These are phyloP conservation scores for Vaccinium macrocarpon DNA, from an alignment of 148 eudicot genomes.

Conservation along the genomic window DNA sequence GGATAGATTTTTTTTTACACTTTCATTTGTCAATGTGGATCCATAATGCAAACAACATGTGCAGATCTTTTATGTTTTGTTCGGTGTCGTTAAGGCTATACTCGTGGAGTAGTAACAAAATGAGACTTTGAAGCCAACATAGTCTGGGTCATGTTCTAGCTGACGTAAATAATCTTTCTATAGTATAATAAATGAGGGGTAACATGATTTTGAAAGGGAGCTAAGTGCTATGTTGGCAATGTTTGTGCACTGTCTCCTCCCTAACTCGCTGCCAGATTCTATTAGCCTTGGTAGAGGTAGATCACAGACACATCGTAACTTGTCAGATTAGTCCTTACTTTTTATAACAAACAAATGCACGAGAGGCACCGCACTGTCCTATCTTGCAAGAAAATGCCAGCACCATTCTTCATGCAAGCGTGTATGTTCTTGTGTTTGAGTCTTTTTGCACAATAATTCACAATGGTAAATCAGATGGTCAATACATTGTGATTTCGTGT, in stretches of 20 bases:
- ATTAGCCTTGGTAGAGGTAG: not conserved
- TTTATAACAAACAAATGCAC: not conserved
- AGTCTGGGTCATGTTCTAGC: not conserved
- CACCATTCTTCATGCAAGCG: not conserved
- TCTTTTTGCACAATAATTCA: not conserved
- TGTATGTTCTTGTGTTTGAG: not conserved
- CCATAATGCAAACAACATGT: not conserved
- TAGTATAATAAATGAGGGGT: not conserved
- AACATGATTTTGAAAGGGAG: not conserved
- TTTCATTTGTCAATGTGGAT: not conserved
- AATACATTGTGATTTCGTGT: not conserved
- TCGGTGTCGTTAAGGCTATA: not conserved
- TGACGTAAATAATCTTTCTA: not conserved
- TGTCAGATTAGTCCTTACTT: not conserved
- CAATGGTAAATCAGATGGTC: not conserved
- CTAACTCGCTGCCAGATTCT: not conserved
- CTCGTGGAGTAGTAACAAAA: not conserved
- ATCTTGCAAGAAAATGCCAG: constrained; percentile 10
- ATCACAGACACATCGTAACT: not conserved
- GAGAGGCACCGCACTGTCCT: not conserved
- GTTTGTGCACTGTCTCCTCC: not conserved
- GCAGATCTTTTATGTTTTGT: not conserved
- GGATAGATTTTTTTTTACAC: not conserved
- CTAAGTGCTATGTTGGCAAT: not conserved
- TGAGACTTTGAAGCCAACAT: not conserved